Conservation (phyloP, 2,329 filamentous ascomycete genomes). For the Claviceps purpurea region DNA sequence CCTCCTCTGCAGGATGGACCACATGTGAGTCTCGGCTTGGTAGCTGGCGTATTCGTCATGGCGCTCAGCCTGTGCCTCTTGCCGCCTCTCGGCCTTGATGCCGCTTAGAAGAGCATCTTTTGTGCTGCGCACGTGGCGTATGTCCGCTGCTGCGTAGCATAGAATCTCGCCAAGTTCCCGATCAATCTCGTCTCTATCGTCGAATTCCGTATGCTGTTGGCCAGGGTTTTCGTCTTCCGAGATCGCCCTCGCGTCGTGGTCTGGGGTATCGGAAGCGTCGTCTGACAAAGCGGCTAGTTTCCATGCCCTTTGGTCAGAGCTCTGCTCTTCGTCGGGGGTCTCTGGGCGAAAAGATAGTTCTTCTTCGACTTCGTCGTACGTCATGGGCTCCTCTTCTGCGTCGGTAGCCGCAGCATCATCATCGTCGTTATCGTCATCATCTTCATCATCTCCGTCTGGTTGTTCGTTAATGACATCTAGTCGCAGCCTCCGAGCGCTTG, state of each 20-base stretch:
- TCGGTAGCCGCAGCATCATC: constrained; percentile 3
- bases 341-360: constrained; percentile 14
- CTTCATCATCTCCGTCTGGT: constrained; percentile 10
- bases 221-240: neutral
- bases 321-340: neutral
- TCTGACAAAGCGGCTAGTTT: neutral
- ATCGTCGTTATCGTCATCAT: neutral
- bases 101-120: constrained; percentile 23
- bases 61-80: constrained; percentile 31
- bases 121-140: constrained; percentile 23
- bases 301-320: neutral
- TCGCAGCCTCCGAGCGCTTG: constrained; percentile 33
- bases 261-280: neutral
- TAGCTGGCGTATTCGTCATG: constrained; percentile 26
- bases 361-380: constrained; percentile 31
- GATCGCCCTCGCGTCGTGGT: constrained; percentile 8
- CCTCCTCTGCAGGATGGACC: constrained; percentile 28
- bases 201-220: constrained; percentile 10
- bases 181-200: constrained; percentile 18
- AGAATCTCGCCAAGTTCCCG: constrained; percentile 30
- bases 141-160: constrained; percentile 25
- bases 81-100: constrained; percentile 26
- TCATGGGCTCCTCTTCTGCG: constrained; percentile 20
- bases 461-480: constrained; percentile 32
- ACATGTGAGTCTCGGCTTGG: constrained; percentile 31